Conservation (phyloP, 768 basidiomycete species). For the Lanmaoa pseudosensibilis region DNA sequence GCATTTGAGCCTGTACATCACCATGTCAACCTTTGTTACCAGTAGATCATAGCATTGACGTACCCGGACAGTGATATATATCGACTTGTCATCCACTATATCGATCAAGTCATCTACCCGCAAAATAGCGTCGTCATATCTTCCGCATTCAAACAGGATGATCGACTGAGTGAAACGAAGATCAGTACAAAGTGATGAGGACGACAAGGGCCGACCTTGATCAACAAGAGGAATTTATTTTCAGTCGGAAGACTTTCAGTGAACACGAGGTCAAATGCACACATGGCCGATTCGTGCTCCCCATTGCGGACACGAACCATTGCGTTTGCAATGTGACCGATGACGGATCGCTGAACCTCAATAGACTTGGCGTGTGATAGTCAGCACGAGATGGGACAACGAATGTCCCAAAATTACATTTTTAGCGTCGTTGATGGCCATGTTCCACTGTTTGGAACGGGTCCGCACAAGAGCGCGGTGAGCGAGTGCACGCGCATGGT, state of each 20-base stretch:
- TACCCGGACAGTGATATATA: conserved; percentile 2
- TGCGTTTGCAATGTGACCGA: too few relatives aligned
- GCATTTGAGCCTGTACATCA: too few relatives aligned
- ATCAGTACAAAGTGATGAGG: background rate
- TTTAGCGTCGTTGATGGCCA: too few relatives aligned
- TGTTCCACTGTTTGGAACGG: background rate
- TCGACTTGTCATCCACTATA: background rate
- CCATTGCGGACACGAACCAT: background rate
- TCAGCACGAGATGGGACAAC: too few relatives aligned
- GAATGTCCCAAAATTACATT: too few relatives aligned
- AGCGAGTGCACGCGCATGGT: conserved; percentile 1
- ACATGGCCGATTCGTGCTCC: conserved; percentile 1
- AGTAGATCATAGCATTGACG: too few relatives aligned
- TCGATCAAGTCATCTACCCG: conserved; percentile 5
- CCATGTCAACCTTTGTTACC: too few relatives aligned
- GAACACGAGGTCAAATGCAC: conserved; percentile 13
- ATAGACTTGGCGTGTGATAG: too few relatives aligned
- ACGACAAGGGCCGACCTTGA: conserved; percentile 5
- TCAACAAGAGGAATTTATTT: conserved; percentile 5
- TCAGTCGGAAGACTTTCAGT: background rate
- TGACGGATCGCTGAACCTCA: too few relatives aligned
- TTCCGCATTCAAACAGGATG: conserved; percentile 12
- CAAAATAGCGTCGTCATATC: conserved; percentile 2
- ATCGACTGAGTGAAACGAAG: background rate
- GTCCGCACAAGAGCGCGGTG: background rate